Conservation (phyloP, 208 protist species). For the Wallacemonas rigidus region DNA sequence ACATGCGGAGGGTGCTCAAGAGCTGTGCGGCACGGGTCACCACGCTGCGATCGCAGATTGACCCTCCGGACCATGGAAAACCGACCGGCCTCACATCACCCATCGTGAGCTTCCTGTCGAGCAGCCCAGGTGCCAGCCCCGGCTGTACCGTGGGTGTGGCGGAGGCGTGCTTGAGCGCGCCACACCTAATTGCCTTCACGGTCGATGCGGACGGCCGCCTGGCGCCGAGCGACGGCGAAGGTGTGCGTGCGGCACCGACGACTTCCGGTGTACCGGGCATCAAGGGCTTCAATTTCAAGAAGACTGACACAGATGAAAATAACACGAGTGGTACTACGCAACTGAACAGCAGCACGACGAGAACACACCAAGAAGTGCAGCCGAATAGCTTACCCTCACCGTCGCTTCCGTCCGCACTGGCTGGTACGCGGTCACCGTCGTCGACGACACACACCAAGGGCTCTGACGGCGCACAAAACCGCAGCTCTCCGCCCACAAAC, state of each 20-base stretch:
- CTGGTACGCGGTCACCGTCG: too few relatives aligned
- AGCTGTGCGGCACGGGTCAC: constrained; percentile 36
- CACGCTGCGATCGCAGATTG: constrained; percentile 23
- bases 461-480: too few relatives aligned
- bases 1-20: constrained; percentile 22
- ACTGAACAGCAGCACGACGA: too few relatives aligned
- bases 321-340: too few relatives aligned
- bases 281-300: constrained; percentile 27
- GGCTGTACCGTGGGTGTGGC: constrained; percentile 11
- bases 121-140: neutral
- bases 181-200: constrained; percentile 22
- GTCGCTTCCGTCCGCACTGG: too few relatives aligned
- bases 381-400: too few relatives aligned
- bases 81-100: neutral
- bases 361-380: too few relatives aligned
- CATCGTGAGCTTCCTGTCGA: constrained; percentile 10
- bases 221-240: constrained; percentile 9
- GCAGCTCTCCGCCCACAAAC: too few relatives aligned
- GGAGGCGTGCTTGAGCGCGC: constrained; percentile 19
- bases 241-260: neutral
- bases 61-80: neutral
- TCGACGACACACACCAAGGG: too few relatives aligned
- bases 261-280: constrained; percentile 2
- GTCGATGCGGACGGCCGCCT: constrained; percentile 26
- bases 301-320: neutral